A percentile compares a stretch with the other conserved stretches of the same genome.
Conservation (phyloP, 495 filamentous ascomycete species). For the Bryoglossum gracile region DNA sequence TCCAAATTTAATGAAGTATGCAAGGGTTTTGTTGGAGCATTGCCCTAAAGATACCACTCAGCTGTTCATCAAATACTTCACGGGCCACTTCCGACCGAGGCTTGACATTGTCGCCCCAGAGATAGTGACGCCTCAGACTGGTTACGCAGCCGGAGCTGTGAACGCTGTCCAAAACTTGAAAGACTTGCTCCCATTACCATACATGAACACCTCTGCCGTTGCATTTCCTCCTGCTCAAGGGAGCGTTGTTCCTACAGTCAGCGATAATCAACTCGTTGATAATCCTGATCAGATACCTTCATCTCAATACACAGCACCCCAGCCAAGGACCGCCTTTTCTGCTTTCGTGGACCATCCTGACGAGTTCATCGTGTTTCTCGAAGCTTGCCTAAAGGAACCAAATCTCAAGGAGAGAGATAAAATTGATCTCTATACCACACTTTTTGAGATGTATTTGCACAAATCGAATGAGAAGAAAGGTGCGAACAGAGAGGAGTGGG, state of each 20-base stretch:
- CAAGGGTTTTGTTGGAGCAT: slow-evolving; percentile 78
- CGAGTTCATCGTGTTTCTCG: slow-evolving; percentile 85
- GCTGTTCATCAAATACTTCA: slow-evolving; percentile 90
- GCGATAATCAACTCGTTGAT: slow-evolving; percentile 27
- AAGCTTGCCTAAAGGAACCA: slow-evolving; percentile 67
- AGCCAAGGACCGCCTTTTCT: slow-evolving; percentile 87
- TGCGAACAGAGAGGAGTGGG: slow-evolving; percentile 71
- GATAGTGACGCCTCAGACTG: slow-evolving; percentile 23
- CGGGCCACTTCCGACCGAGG: slow-evolving; percentile 69
- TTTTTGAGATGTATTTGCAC: slow-evolving; percentile 97
- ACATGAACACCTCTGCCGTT: slow-evolving; percentile 58
- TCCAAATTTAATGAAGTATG: slow-evolving; percentile 88
- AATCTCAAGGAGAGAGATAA: slow-evolving; percentile 60
- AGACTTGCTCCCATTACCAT: slow-evolving; percentile 75
- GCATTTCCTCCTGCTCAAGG: slow-evolving; percentile 36
- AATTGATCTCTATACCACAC: slow-evolving; percentile 82
- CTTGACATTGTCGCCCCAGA: slow-evolving; percentile 52
- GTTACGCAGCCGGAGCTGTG: slow-evolving; percentile 50
- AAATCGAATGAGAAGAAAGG: slow-evolving; percentile 70
- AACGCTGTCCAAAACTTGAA: slow-evolving; percentile 77
- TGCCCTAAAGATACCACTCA: slow-evolving; percentile 73
- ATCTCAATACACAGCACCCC: slow-evolving; percentile 59
- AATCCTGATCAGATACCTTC: slow-evolving; percentile 33
- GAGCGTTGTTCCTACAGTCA: slow-evolving; percentile 30
- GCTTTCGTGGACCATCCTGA: slow-evolving; percentile 91